phyloP scores from a whole-genome alignment of 805 yeast species.

The Wickerhamomyces pijperi region DNA sequence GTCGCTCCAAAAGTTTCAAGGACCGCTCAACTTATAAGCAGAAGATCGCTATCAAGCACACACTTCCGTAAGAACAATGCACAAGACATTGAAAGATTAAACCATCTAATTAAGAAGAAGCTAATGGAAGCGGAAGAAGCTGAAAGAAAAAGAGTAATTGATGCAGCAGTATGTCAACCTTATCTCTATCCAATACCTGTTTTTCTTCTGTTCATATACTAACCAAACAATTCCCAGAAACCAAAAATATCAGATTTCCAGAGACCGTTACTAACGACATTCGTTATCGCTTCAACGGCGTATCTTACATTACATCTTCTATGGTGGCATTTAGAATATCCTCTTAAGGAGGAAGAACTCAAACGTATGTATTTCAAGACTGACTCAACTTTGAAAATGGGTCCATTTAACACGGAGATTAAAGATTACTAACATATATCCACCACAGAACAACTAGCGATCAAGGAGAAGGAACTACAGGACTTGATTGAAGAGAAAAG shows the following conservation, averaged over 20 bases:
- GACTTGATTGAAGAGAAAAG: background rate
- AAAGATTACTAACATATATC: background rate
- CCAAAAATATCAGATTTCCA: slow-evolving; percentile 17
- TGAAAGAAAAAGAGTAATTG: slow-evolving; percentile 7
- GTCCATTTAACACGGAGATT: no score
- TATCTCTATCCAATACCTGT: background rate
- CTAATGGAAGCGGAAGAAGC: slow-evolving; percentile 11
- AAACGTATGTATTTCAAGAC: slow-evolving; percentile 13
- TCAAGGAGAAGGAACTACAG: background rate
- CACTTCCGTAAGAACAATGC: slow-evolving; percentile 7
- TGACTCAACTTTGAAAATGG: no score
- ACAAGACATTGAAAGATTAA: slow-evolving; percentile 15
- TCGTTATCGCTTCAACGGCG: slow-evolving; percentile 15
- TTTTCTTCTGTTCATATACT: background rate
- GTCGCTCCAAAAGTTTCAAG: background rate
- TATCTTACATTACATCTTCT: slow-evolving; percentile 12
- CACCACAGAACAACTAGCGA: background rate
- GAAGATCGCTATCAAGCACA: background rate
- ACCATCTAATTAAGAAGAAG: slow-evolving; percentile 12
- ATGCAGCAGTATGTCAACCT: slow-evolving; percentile 11
- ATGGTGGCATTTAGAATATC: slow-evolving; percentile 17
- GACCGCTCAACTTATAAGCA: background rate
- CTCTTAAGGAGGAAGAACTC: slow-evolving; percentile 12
- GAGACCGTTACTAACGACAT: slow-evolving; percentile 14
- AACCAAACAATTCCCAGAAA: slow-evolving; percentile 7